Evolutionary conservation across 2,329 filamentous ascomycete genomes (phyloP), one percentile per base, ranked within the genome.

Genomic region (Ciborinia camelliae): DNA sequence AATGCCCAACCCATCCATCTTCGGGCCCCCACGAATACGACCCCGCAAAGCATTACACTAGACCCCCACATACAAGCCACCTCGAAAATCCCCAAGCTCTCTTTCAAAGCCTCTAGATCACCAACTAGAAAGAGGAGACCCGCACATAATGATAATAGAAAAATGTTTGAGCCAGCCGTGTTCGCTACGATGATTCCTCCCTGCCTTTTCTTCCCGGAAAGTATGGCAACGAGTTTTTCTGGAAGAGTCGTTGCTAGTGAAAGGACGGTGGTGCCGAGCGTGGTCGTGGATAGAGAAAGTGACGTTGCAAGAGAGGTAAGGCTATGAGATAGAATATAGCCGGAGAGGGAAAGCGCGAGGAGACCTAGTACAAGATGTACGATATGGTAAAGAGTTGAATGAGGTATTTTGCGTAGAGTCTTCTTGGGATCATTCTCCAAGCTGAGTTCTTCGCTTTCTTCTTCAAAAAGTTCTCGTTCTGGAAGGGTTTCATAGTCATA

Each of bases 131-230:
- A 75, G 30, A 77, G 65, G 15, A 81, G 73, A 0, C 80, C 82
- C n/a, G 79, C 72, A 68, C 82, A 84, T 4, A 84, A 73, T 1
- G 81, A 79, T 20, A 84, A 73, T 39, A 85, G 73, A 69, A 85
- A 85, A 41, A 84, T 81, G 65, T 84, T 85, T 67, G 81, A 83
- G 6, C 81, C 82, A 0, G 78, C 81, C 3, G 81, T 82, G 52
- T 81, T 83, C 0, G 82, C 82, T 8, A 81, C 79, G 10, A 84
- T 70, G 54, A 85, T 82, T 1, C 81, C 81, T 2, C 73, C 71
- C 23, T 84, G 79, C 4, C 80, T 81, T 18, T 79, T 77, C 14
- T 69, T 74, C 20, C 81, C 79, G 65, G 81, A 81, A 30, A 84
- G 67, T 4, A 83, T 74, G 1, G 82, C 79, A 52, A 84, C 69